These are phyloP conservation scores for Paraphoma sp. DNA, from an alignment of 2,329 filamentous ascomycete species.

Conservation along the genomic window DNA sequence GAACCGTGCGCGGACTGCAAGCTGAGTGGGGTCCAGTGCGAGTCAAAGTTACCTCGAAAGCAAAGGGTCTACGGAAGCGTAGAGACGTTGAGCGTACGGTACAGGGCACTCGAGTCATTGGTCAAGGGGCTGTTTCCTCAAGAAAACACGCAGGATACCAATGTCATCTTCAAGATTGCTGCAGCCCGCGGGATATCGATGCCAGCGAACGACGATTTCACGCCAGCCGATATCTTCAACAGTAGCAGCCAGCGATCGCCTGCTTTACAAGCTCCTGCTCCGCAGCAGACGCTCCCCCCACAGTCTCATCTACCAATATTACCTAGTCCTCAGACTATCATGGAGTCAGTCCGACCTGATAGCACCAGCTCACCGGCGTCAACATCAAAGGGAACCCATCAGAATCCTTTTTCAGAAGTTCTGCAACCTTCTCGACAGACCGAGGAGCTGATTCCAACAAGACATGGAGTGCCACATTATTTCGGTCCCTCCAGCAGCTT, in stretches of 20 bases:
- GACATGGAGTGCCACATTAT: slow-evolving; percentile 31
- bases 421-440: slow-evolving; percentile 13
- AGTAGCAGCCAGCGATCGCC: slow-evolving; percentile 7
- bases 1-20: slow-evolving; percentile 50
- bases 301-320: slow-evolving; percentile 8
- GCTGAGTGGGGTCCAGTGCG: slow-evolving; percentile 48
- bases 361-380: slow-evolving; percentile 11
- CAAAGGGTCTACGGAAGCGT: slow-evolving; percentile 55
- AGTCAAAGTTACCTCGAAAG: slow-evolving; percentile 54
- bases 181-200: slow-evolving; percentile 47
- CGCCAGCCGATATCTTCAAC: slow-evolving; percentile 35
- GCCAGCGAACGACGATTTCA: slow-evolving; percentile 39
- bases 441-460: slow-evolving; percentile 26
- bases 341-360: slow-evolving; percentile 11
- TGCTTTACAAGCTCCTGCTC: neutral
- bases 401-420: slow-evolving; percentile 21
- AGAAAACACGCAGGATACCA: slow-evolving; percentile 47
- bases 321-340: slow-evolving; percentile 4
- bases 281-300: slow-evolving; percentile 1
- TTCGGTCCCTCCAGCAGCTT: slow-evolving; percentile 38
- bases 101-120: slow-evolving; percentile 52
- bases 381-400: slow-evolving; percentile 14
- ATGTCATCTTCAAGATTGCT: slow-evolving; percentile 50
- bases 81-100: slow-evolving; percentile 54
- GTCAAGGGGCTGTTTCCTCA: slow-evolving; percentile 52